A percentile compares a stretch with the other conserved stretches of the same genome.
These are phyloP conservation scores for Acer negundo DNA, from an alignment of 345 rosid species.

Conservation along the genomic window DNA sequence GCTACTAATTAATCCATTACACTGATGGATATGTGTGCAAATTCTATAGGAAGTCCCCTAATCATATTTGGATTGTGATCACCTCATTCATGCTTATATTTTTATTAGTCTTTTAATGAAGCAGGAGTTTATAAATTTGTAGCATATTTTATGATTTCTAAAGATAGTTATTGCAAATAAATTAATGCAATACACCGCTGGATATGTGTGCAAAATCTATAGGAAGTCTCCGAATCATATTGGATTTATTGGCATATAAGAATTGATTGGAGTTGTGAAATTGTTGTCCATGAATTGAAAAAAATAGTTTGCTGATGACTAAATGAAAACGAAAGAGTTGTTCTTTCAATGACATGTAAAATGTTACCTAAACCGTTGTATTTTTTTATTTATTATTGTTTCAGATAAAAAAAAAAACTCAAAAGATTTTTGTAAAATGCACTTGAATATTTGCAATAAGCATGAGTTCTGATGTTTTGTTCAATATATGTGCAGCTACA, in stretches of 20 bases:
- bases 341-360: neutral
- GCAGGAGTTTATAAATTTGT: neutral
- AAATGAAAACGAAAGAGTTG: neutral
- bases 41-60: no score
- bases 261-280: neutral
- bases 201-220: neutral
- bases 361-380: neutral
- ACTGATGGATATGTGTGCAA: neutral
- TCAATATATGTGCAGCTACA: slow-evolving; percentile 67
- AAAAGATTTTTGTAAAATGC: slow-evolving; percentile 1
- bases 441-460: neutral
- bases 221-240: no score
- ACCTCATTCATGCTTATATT: no score
- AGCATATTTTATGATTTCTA: no score
- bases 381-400: slow-evolving; percentile 10
- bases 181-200: no score
- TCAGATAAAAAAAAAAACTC: slow-evolving; percentile 4
- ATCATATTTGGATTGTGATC: no score
- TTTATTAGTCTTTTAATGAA: neutral
- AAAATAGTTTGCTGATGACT: neutral
- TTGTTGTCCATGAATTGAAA: neutral
- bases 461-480: slow-evolving; percentile 25
- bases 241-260: neutral
- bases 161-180: no score
- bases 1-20: no score